Evolutionary conservation across 768 basidiomycete species (phyloP).

Genomic region (Leucosporidium creatinivorum): DNA sequence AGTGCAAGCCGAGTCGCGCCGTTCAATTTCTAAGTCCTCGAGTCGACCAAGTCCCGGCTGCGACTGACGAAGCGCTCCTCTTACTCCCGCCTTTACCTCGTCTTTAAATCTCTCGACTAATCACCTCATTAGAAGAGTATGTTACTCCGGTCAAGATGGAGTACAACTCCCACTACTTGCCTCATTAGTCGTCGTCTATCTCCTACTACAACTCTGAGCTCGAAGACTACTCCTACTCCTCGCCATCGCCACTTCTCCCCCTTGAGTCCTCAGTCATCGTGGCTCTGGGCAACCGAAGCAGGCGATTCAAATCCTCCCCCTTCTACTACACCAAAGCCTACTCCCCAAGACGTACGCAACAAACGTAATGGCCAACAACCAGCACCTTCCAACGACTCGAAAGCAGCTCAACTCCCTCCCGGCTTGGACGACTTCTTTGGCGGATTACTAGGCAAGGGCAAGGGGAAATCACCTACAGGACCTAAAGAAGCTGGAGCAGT

Average conservation of each 20-base stretch:
- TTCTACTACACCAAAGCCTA: too few species aligned
- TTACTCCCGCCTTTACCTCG: too few species aligned
- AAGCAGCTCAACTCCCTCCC: conserved; percentile 5
- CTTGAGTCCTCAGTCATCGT: background rate
- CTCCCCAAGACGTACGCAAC: background rate
- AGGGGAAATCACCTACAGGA: background rate
- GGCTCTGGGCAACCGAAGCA: background rate
- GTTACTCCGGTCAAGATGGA: too few species aligned
- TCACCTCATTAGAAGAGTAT: too few species aligned
- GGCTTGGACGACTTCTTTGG: conserved; percentile 37
- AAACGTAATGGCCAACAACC: background rate
- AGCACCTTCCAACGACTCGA: background rate
- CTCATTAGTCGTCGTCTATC: too few species aligned
- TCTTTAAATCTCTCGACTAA: too few species aligned
- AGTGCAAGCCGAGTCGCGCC: too few species aligned
- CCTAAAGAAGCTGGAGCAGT: background rate
- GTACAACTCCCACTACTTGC: too few species aligned
- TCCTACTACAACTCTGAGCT: background rate
- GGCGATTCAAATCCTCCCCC: background rate
- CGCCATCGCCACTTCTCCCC: conserved; percentile 2
- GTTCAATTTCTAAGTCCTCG: too few species aligned
- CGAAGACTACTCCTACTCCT: background rate
- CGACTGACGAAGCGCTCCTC: too few species aligned
- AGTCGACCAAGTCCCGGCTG: too few species aligned
- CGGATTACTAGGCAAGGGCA: conserved; percentile 22